These are phyloP conservation scores for Solanum clarkiae DNA, from an alignment of 257 asterid genomes.

Conservation along the genomic window DNA sequence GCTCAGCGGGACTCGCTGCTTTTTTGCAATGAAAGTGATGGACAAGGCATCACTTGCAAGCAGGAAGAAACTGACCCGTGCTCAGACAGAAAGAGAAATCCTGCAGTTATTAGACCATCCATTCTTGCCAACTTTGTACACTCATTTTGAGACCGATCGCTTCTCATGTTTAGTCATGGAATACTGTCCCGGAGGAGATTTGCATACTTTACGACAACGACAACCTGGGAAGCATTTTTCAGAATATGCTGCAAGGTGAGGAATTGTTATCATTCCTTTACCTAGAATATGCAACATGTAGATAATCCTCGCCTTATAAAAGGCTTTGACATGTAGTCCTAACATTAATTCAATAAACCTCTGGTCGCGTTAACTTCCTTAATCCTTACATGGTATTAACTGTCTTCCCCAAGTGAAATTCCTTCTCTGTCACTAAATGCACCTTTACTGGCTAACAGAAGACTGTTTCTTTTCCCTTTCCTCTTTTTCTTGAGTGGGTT, in stretches of 20 bases:
- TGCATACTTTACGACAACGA: slow-evolving; percentile 37
- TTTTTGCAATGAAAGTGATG: slow-evolving; percentile 48
- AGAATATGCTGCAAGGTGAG: slow-evolving; percentile 47
- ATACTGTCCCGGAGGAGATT: slow-evolving; percentile 52
- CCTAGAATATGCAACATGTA: neutral
- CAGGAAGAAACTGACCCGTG: slow-evolving; percentile 32
- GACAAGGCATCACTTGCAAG: slow-evolving; percentile 45
- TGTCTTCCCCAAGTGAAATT: neutral
- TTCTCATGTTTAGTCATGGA: slow-evolving; percentile 49
- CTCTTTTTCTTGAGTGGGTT: neutral
- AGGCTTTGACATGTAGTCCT: neutral
- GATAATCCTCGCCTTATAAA: neutral
- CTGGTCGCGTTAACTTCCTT: neutral
- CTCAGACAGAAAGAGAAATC: slow-evolving; percentile 47
- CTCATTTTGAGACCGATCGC: slow-evolving; percentile 47
- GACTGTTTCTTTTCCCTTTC: neutral
- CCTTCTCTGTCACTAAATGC: neutral
- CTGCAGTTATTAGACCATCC: slow-evolving; percentile 50
- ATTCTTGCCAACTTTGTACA: slow-evolving; percentile 43
- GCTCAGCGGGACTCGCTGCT: slow-evolving; percentile 33
- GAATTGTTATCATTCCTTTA: neutral
- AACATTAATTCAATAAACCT: neutral
- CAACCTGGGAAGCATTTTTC: slow-evolving; percentile 50
- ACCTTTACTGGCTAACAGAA: neutral
- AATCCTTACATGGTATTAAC: neutral